phyloP scores from a whole-genome alignment of 768 basidiomycete species.

The Russula virescens region DNA sequence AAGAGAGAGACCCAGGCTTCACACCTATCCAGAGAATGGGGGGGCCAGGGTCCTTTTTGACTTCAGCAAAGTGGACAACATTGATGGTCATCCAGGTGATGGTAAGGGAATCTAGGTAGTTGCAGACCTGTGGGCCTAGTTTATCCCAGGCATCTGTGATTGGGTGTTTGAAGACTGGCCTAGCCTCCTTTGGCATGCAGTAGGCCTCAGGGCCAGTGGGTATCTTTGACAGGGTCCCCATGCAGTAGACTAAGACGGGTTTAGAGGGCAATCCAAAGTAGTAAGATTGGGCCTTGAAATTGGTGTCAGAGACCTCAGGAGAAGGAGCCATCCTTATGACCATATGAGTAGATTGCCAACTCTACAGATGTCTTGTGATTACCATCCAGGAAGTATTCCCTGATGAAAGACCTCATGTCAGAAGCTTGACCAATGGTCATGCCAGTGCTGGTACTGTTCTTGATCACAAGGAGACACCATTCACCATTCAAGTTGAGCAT shows the following conservation, averaged over 20 bases:
- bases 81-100: slow-evolving; percentile 30
- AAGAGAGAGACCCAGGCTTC: slow-evolving; percentile 25
- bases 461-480: slow-evolving; percentile 33
- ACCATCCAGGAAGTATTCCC: background rate
- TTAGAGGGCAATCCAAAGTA: slow-evolving; percentile 8
- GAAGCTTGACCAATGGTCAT: slow-evolving; percentile 19
- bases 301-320: too few species aligned
- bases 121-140: slow-evolving; percentile 26
- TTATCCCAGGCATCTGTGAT: slow-evolving; percentile 29
- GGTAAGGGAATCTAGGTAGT: slow-evolving; percentile 29
- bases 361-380: slow-evolving; percentile 18
- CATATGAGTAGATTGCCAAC: slow-evolving; percentile 23
- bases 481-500: slow-evolving; percentile 26
- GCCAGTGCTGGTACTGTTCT: slow-evolving; percentile 31
- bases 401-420: background rate
- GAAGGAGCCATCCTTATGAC: slow-evolving; percentile 24
- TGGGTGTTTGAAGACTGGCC: slow-evolving; percentile 30
- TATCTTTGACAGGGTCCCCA: background rate
- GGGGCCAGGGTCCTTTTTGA: slow-evolving; percentile 24
- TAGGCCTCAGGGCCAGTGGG: slow-evolving; percentile 7
- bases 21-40: slow-evolving; percentile 34
- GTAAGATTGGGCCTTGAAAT: too few species aligned
- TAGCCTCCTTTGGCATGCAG: slow-evolving; percentile 21
- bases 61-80: slow-evolving; percentile 31
- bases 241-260: slow-evolving; percentile 1